Conservation (phyloP, 164 flowering plant species). For the Aristolochia californica region DNA sequence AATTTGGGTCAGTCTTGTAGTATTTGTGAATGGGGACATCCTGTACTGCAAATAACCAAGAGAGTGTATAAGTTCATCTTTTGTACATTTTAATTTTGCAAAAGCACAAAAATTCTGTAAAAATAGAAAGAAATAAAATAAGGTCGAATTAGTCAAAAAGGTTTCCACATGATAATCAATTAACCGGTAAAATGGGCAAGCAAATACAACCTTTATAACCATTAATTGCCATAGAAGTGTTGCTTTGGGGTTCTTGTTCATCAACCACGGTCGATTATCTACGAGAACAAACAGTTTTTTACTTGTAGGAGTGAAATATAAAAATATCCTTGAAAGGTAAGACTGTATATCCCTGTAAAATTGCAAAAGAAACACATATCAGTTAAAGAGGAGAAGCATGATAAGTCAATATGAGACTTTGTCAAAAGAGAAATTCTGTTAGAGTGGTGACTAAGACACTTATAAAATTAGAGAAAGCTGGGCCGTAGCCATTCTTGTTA, state of each 20-base stretch:
- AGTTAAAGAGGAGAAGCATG: neutral
- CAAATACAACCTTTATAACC: slow-evolving; percentile 19
- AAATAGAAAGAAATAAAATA: neutral
- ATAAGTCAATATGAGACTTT: neutral
- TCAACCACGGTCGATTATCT: slow-evolving; percentile 25
- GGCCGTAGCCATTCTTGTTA: too few relatives aligned
- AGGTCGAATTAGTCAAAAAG: neutral
- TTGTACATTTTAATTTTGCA: too few relatives aligned
- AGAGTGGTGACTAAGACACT: neutral
- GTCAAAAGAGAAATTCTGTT: neutral
- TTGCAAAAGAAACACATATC: neutral
- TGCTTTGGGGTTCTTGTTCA: slow-evolving; percentile 15
- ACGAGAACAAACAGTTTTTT: slow-evolving; percentile 17
- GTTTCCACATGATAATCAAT: too few relatives aligned
- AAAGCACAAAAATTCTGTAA: neutral
- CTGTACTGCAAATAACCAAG: slow-evolving; percentile 19
- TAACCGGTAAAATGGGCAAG: neutral
- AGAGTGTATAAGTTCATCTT: neutral
- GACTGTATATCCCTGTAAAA: slow-evolving; percentile 26
- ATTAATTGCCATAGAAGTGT: slow-evolving; percentile 21
- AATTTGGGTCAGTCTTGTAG: slow-evolving; percentile 7
- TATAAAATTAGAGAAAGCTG: neutral
- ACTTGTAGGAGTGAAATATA: slow-evolving; percentile 19
- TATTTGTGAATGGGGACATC: slow-evolving; percentile 24
- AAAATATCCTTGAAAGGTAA: slow-evolving; percentile 17